These are phyloP conservation scores for Jasminum sambac DNA, from an alignment of 257 asterid genomes.

Conservation along the genomic window DNA sequence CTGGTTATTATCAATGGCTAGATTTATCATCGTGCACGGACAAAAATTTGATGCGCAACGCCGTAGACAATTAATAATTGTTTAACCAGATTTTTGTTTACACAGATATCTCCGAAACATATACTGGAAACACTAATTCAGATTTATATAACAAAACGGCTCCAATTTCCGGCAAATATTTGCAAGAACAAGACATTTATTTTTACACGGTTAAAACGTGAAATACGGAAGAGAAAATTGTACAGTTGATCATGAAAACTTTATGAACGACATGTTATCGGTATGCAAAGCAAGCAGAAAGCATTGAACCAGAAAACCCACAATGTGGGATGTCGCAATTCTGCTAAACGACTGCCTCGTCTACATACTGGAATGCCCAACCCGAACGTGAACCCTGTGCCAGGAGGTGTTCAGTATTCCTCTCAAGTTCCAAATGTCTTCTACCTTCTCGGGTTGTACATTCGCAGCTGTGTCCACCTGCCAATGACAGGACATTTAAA, in stretches of 20 bases:
- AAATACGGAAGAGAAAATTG: too few relatives aligned
- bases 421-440: slow-evolving; percentile 87
- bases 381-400: slow-evolving; percentile 80
- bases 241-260: not conserved
- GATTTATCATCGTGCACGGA: not conserved
- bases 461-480: slow-evolving; percentile 90
- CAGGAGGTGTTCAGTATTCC: slow-evolving; percentile 93
- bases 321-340: not conserved
- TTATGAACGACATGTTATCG: not conserved
- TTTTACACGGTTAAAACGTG: not conserved
- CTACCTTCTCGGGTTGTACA: slow-evolving; percentile 87
- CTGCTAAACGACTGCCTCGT: slow-evolving; percentile 9
- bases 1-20: not conserved
- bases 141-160: not conserved
- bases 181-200: not conserved
- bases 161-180: not conserved
- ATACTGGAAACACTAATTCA: too few relatives aligned
- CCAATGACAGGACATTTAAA: slow-evolving; percentile 12
- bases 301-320: not conserved
- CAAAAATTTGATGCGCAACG: not conserved
- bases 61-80: too few relatives aligned
- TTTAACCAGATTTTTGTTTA: too few relatives aligned
- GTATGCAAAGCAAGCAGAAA: not conserved
- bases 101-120: too few relatives aligned
- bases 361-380: slow-evolving; percentile 79